Percentiles rank a stretch among this genome's conserved stretches.
These are phyloP conservation scores for Phytopythium sindhum DNA, from an alignment of 352 stramenopile genomes.

Conservation along the genomic window DNA sequence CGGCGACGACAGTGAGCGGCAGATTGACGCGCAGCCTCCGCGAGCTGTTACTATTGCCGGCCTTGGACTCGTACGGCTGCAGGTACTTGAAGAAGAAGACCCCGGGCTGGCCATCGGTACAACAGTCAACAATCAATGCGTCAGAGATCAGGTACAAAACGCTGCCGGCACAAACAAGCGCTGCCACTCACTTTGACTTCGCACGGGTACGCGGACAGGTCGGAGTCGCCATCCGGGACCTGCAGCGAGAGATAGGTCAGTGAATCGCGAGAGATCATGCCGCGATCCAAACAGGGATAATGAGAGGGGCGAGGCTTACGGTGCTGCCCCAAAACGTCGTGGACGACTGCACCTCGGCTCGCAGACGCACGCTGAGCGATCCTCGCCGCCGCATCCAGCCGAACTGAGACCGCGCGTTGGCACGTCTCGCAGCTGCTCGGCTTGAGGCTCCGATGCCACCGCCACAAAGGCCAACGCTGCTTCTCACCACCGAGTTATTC, in stretches of 20 bases:
- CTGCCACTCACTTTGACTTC: conserved; percentile 22
- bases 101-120: conserved; percentile 27
- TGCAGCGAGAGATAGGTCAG: background rate
- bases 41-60: background rate
- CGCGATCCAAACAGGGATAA: background rate
- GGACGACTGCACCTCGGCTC: conserved; percentile 41
- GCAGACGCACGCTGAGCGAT: conserved; percentile 48
- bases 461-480: no score
- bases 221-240: conserved; percentile 2
- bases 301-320: conserved; percentile 9
- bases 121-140: background rate
- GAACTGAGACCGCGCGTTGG: background rate
- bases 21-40: conserved; percentile 55
- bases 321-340: conserved; percentile 10
- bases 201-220: conserved; percentile 16
- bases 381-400: conserved; percentile 15
- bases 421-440: background rate
- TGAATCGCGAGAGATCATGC: no score
- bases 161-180: background rate
- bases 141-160: background rate
- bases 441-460: no score
- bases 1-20: conserved; percentile 57
- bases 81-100: conserved; percentile 86
- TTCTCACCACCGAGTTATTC: no score
- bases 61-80: conserved; percentile 40